Base-by-base conservation (phyloP, 2,329 filamentous ascomycete species). In the Diplodia seriata region DNA sequence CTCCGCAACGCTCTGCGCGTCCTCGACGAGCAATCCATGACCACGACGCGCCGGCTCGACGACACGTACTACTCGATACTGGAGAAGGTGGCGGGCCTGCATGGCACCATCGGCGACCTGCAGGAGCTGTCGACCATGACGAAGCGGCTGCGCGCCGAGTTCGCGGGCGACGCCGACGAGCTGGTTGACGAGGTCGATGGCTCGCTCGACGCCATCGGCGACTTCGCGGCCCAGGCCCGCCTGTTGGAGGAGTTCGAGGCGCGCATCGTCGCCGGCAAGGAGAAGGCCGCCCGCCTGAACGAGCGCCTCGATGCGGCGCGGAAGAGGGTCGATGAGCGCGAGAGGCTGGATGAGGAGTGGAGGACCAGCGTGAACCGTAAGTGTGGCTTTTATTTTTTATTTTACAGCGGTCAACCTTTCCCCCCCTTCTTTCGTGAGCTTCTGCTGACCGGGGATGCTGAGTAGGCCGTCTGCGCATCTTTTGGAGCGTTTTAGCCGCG, bases 21-120 rank as follows among this genome's bases (percentile, higher is more conserved):
- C 59, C 82, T 93, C 12, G 85, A 84, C 72, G 80, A 84, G 38
- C 84, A 89, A 75, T 90, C 90, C 26, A 84, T 87, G 67, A 79
- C 83, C 26, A 87, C 89, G 29, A 91, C 89, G 18, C 84, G 85
- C 69, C 85, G 85, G 40, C 85, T 94, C 51, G 91, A 94, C 76
- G 87, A 90, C 68, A 89, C 89, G 3, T 94, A 93, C 79, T 91
- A 91, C 71, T 86, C 87, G 0, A 85, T 93, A 11, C 82, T 93
- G 36, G 89, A 92, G 75, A 91, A 90, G 74, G 84, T 91, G 59
- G 85, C 85, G 61, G 77, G 84, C 0, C 81, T 94, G 47, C 89
- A 90, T 66, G 85, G 82, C 71, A 92, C 88, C 0, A 85, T 93
- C 49, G 77, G 82, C 6, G 85, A 85, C 2, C 81, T 94, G 33